A percentile compares a stretch with the other conserved stretches of the same genome.
Conservation (phyloP, 129 eudicot species). For the Centaurea solstitialis region DNA sequence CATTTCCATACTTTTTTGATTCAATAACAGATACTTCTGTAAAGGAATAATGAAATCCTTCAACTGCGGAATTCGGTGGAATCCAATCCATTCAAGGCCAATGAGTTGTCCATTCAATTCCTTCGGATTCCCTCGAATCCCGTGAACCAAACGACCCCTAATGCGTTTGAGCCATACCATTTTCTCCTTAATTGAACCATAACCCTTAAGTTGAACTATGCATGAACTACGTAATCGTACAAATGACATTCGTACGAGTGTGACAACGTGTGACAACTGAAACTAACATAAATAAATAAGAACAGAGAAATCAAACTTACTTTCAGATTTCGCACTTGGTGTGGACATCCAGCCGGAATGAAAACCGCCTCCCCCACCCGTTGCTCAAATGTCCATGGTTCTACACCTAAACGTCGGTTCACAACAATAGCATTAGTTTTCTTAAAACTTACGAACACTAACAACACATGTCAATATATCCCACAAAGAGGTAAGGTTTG, state of each 20-base stretch:
- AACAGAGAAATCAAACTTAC: conserved; percentile 20
- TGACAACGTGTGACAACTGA: neutral
- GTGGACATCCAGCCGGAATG: conserved; percentile 87
- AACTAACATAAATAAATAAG: neutral
- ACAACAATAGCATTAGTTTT: neutral
- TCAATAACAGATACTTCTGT: too few relatives aligned
- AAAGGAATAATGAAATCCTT: neutral
- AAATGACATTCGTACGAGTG: neutral
- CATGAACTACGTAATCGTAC: neutral
- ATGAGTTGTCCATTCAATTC: neutral
- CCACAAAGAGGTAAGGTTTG: neutral
- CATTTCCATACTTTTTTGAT: neutral
- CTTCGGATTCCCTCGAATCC: neutral
- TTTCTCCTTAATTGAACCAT: neutral
- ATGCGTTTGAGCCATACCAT: neutral
- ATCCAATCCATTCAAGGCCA: neutral
- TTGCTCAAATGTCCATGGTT: conserved; percentile 76
- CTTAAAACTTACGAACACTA: neutral
- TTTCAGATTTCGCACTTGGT: conserved; percentile 70
- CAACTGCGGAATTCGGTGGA: neutral
- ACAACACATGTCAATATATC: neutral
- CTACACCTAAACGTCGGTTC: conserved; percentile 49
- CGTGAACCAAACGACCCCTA: neutral
- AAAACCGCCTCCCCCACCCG: conserved; percentile 79
- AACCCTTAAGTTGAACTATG: neutral